Evolutionary conservation across 495 filamentous ascomycete genomes (phyloP).

Genomic region (Jackrogersella minutella): DNA sequence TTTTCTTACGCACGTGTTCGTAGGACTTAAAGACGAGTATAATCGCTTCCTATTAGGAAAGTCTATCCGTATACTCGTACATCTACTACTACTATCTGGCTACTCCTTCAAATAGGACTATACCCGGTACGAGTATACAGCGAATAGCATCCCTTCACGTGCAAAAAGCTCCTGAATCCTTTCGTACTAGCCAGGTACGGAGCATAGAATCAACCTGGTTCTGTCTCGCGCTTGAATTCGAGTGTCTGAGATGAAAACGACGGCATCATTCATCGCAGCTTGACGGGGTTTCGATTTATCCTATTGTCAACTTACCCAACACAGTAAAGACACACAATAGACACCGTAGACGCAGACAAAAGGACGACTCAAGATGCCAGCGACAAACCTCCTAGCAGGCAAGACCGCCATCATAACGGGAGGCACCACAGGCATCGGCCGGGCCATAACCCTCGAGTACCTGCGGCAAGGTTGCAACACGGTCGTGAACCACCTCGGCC

Average conservation of each 20-base stretch:
- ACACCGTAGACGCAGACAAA: neutral
- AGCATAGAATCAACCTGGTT: neutral
- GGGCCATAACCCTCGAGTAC: constrained; percentile 76
- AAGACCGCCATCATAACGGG: constrained; percentile 81
- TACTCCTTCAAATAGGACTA: no score
- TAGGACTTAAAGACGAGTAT: neutral
- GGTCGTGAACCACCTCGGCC: constrained; percentile 73
- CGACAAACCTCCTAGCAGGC: constrained; percentile 64
- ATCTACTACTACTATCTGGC: neutral
- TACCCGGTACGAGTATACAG: no score
- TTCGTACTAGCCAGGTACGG: neutral
- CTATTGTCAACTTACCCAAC: neutral
- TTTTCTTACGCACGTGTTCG: neutral
- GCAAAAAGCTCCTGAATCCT: constrained; percentile 4
- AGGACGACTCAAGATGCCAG: constrained; percentile 41
- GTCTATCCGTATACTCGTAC: neutral
- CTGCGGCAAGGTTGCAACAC: constrained; percentile 74
- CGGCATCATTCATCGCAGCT: neutral
- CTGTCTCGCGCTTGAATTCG: neutral
- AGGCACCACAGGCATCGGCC: constrained; percentile 78
- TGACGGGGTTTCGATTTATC: constrained; percentile 13
- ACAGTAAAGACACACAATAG: neutral
- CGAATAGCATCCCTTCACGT: constrained; percentile 12
- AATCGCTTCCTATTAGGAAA: neutral
- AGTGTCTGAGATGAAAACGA: neutral